A percentile compares a stretch with the other conserved stretches of the same genome.
Conservation (phyloP, 1,139 yeast species). For the Yamadazyma epiphylla region DNA sequence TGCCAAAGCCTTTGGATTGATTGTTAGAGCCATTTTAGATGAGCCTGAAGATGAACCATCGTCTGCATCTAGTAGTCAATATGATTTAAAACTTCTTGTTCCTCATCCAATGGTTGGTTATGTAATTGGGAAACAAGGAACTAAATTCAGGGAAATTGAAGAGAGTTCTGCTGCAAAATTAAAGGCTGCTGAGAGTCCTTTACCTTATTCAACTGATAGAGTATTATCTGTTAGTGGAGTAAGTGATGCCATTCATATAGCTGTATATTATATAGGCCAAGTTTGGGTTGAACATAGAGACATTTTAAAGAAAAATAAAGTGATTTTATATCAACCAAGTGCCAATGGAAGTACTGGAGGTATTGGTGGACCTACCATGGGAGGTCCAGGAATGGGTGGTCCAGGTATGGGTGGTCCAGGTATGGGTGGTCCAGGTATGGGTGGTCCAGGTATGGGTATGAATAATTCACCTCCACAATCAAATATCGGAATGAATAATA, state of each 20-base stretch:
- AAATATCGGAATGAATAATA: constrained; percentile 7
- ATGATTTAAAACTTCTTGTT: constrained; percentile 58
- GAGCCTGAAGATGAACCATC: constrained; percentile 70
- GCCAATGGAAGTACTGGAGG: constrained; percentile 8
- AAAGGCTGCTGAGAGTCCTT: constrained; percentile 69
- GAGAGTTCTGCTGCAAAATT: constrained; percentile 78
- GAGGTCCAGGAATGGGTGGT: constrained; percentile 3
- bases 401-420: constrained; percentile 1
- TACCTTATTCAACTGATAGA: constrained; percentile 81
- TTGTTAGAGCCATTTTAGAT: constrained; percentile 61
- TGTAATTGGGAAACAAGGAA: constrained; percentile 77
- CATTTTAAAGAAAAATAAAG: constrained; percentile 45
- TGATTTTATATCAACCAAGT: constrained; percentile 48
- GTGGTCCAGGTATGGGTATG: not conserved
- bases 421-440: too few relatives aligned
- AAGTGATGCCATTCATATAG: constrained; percentile 85
- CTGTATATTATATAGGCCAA: constrained; percentile 69
- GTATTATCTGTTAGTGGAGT: constrained; percentile 72
- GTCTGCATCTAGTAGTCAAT: constrained; percentile 48
- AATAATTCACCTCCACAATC: constrained; percentile 1
- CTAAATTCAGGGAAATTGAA: constrained; percentile 76
- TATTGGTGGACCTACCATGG: constrained; percentile 3
- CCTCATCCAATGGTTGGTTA: constrained; percentile 84
- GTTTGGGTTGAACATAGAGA: constrained; percentile 61
- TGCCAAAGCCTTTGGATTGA: constrained; percentile 77